Conservation (phyloP, 148 eudicot species). For the Amaranthus cruentus region DNA sequence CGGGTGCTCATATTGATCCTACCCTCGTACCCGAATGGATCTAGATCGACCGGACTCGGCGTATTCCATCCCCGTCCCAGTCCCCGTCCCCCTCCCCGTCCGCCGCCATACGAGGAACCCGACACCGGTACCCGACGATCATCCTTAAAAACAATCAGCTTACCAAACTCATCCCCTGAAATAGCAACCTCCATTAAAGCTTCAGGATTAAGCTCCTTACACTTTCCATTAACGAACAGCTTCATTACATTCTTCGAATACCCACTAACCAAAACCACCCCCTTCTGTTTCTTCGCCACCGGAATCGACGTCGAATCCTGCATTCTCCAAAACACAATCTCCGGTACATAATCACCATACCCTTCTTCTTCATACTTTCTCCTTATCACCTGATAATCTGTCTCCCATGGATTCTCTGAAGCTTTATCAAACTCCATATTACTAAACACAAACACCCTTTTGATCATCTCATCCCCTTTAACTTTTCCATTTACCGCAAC, state of each 20-base stretch:
- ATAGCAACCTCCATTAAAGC: slow-evolving; percentile 18
- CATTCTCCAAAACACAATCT: slow-evolving; percentile 25
- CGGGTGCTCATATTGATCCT: too few species aligned
- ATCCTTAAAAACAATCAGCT: slow-evolving; percentile 16
- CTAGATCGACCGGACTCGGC: too few species aligned
- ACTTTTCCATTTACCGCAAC: slow-evolving; percentile 19
- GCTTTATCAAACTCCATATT: slow-evolving; percentile 16
- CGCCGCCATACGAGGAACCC: too few species aligned
- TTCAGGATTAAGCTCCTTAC: slow-evolving; percentile 1
- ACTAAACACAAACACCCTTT: slow-evolving; percentile 14
- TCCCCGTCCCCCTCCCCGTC: too few species aligned
- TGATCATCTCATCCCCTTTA: slow-evolving; percentile 3
- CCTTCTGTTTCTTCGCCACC: slow-evolving; percentile 16
- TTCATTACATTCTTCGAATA: slow-evolving; percentile 26
- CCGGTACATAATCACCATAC: slow-evolving; percentile 17
- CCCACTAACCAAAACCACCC: slow-evolving; percentile 20
- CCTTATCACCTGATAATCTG: slow-evolving; percentile 14
- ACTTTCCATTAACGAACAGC: slow-evolving; percentile 25
- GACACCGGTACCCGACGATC: too few species aligned
- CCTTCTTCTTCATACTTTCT: slow-evolving; percentile 17
- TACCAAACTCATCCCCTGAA: slow-evolving; percentile 14
- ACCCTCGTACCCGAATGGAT: too few species aligned
- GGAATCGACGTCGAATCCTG: slow-evolving; percentile 9
- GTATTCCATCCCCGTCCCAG: too few species aligned
- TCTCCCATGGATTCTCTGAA: slow-evolving; percentile 6